These are phyloP conservation scores for Gymnopilus junonius DNA, from an alignment of 768 basidiomycete genomes.

Conservation along the genomic window DNA sequence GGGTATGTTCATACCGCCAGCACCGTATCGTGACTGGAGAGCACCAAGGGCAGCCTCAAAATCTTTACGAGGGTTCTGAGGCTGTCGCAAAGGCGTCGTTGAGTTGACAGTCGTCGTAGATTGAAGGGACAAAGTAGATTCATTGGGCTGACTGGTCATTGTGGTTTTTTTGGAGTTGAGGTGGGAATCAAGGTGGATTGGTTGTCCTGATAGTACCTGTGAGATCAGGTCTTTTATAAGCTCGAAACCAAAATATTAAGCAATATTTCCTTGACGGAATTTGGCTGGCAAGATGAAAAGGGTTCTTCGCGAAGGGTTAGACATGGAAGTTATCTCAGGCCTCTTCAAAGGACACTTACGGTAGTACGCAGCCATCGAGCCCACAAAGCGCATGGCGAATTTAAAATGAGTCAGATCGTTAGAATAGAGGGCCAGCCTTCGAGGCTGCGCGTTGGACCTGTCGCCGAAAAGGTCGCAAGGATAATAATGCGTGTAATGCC, in stretches of 20 bases:
- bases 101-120: conserved; percentile 29
- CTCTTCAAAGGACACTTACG: neutral
- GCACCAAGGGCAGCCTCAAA: conserved; percentile 40
- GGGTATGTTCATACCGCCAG: conserved; percentile 28
- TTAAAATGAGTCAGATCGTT: conserved; percentile 8
- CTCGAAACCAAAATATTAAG: neutral
- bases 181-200: neutral
- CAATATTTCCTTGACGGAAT: neutral
- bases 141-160: conserved; percentile 18
- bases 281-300: neutral
- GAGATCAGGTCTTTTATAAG: conserved; percentile 3
- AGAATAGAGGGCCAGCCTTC: neutral
- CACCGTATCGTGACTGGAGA: conserved; percentile 41
- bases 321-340: neutral
- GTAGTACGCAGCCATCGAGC: conserved; percentile 4
- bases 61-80: conserved; percentile 33
- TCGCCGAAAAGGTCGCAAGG: neutral
- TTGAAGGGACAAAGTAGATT: conserved; percentile 27
- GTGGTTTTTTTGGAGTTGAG: neutral
- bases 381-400: conserved; percentile 6
- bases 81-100: conserved; percentile 16
- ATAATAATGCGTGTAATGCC: neutral
- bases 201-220: neutral
- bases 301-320: neutral
- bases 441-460: neutral